Percentiles rank a stretch among this genome's conserved stretches.
These are phyloP conservation scores for Salix suchowensis DNA, from an alignment of 345 rosid species.

Conservation along the genomic window DNA sequence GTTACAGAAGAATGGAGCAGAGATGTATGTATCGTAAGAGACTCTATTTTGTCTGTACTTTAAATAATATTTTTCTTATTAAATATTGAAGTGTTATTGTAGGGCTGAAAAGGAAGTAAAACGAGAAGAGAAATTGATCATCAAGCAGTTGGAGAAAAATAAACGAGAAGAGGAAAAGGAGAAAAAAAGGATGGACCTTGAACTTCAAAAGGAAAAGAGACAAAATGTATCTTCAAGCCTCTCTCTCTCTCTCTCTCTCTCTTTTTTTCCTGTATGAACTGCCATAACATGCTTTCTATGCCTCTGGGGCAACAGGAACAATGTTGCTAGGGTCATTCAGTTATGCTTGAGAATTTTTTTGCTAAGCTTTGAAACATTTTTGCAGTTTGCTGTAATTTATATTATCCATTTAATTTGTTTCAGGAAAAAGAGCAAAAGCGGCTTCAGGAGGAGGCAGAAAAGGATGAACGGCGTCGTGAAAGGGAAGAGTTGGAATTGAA, in stretches of 20 bases:
- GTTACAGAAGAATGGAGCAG: constrained; percentile 48
- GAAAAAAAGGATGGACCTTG: constrained; percentile 66
- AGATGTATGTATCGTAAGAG: constrained; percentile 43
- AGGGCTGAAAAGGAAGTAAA: constrained; percentile 64
- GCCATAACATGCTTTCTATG: neutral
- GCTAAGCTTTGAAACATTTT: neutral
- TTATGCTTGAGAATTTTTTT: neutral
- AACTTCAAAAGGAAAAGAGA: constrained; percentile 52
- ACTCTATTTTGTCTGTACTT: constrained; percentile 3
- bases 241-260: neutral
- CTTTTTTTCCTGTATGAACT: neutral
- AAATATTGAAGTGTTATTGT: constrained; percentile 7
- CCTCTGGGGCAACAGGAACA: neutral
- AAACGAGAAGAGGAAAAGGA: constrained; percentile 69
- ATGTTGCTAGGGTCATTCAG: neutral
- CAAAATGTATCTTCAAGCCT: constrained; percentile 42
- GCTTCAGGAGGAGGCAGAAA: constrained; percentile 52
- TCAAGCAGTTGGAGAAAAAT: constrained; percentile 67
- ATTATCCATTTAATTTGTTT: neutral
- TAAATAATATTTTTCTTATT: neutral
- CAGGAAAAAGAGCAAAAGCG: constrained; percentile 75
- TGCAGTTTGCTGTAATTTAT: neutral
- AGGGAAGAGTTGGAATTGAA: constrained; percentile 62
- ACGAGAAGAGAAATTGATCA: constrained; percentile 50
- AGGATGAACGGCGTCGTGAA: constrained; percentile 50